Percentiles rank a stretch among this genome's conserved stretches.
phyloP scores from a whole-genome alignment of 441 rosid genomes.

The Populus tomentosa region DNA sequence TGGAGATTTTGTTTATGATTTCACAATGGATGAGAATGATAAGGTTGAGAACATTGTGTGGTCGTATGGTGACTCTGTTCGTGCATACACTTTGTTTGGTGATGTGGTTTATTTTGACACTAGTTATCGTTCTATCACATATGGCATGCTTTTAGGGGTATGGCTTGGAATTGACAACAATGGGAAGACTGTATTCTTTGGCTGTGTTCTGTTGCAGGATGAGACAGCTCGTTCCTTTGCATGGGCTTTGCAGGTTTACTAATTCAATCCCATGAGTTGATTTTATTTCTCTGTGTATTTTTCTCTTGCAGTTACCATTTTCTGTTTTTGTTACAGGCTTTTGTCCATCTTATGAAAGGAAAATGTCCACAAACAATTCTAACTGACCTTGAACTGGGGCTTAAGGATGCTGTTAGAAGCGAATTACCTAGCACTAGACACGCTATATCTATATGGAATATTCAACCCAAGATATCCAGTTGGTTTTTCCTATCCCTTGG shows the following conservation, averaged over 20 bases:
- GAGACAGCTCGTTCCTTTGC: constrained; percentile 58
- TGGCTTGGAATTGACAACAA: constrained; percentile 74
- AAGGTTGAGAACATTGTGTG: constrained; percentile 84
- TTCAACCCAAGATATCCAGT: constrained; percentile 63
- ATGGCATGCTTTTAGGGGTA: constrained; percentile 71
- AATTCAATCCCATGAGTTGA: constrained; percentile 15
- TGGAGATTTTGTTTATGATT: constrained; percentile 56
- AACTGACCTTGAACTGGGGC: constrained; percentile 73
- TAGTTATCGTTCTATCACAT: constrained; percentile 71
- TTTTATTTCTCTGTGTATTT: constrained; percentile 19
- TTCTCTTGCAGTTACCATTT: constrained; percentile 20
- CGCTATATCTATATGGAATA: constrained; percentile 54
- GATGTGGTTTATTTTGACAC: constrained; percentile 78
- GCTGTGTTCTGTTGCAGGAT: constrained; percentile 80
- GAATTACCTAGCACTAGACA: constrained; percentile 77
- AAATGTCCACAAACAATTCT: constrained; percentile 70
- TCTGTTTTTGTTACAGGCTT: constrained; percentile 58
- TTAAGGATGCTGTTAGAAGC: constrained; percentile 65
- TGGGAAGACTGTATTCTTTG: constrained; percentile 68
- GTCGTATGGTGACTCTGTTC: constrained; percentile 67
- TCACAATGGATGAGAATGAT: constrained; percentile 49
- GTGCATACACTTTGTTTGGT: constrained; percentile 56
- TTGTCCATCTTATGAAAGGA: constrained; percentile 78
- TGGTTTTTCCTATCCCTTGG: constrained; percentile 79
- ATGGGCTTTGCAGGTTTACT: constrained; percentile 92